phyloP scores from a whole-genome alignment of 2,329 filamentous ascomycete species.

The Arthroderma uncinatum region DNA sequence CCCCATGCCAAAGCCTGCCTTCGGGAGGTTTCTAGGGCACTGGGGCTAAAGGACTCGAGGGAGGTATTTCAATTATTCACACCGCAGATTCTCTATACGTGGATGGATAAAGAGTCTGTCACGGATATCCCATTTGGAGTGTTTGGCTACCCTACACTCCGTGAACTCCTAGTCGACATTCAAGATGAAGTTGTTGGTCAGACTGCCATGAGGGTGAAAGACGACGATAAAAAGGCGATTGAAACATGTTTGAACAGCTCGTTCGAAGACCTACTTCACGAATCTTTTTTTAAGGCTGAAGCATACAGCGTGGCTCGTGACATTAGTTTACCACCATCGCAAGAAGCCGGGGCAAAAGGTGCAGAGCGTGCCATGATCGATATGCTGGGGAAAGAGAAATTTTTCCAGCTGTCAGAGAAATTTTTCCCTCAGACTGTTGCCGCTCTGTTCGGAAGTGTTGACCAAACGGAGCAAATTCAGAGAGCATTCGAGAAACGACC shows the following conservation, averaged over 20 bases:
- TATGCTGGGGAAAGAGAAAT: conserved; percentile 55
- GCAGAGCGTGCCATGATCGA: conserved; percentile 56
- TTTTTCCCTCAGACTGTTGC: conserved; percentile 69
- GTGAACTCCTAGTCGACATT: conserved; percentile 57
- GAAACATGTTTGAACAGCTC: conserved; percentile 46
- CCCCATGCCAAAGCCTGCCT: conserved; percentile 66
- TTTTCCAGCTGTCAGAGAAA: conserved; percentile 51
- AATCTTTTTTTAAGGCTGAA: conserved; percentile 64
- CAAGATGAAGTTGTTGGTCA: conserved; percentile 70
- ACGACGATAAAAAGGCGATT: conserved; percentile 51
- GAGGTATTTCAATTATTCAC: conserved; percentile 75
- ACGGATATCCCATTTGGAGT: conserved; percentile 70
- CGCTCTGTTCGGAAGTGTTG: conserved; percentile 62
- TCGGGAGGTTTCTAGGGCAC: conserved; percentile 49
- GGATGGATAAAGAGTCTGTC: conserved; percentile 59
- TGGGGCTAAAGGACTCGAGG: conserved; percentile 54
- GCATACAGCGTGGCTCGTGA: conserved; percentile 78
- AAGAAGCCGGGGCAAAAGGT: conserved; percentile 41
- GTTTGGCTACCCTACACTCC: conserved; percentile 63
- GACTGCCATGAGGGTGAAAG: conserved; percentile 68
- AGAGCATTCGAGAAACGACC: conserved; percentile 52
- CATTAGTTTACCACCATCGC: conserved; percentile 41
- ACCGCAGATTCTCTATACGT: conserved; percentile 81
- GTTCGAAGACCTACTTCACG: conserved; percentile 48
- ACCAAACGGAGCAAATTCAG: conserved; percentile 65